A percentile compares a stretch with the other conserved stretches of the same genome.
phyloP scores from a whole-genome alignment of 495 filamentous ascomycete species.

The Penicillium mononematosum region DNA sequence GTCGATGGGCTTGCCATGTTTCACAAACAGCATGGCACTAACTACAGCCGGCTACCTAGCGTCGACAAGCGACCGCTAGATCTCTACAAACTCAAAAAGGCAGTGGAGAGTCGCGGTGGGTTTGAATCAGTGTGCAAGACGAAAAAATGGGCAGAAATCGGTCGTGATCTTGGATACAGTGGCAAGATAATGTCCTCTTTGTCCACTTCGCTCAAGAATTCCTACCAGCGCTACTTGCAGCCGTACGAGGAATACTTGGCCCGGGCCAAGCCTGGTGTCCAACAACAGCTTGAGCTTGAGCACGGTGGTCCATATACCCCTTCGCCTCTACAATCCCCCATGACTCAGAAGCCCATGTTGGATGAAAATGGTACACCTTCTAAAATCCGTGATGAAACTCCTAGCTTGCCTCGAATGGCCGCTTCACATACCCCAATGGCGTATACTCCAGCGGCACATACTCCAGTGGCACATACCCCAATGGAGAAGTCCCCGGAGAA shows the following conservation, averaged over 20 bases:
- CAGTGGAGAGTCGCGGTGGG: conserved; percentile 87
- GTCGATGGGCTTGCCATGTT: conserved; percentile 94
- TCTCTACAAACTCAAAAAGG: conserved; percentile 93
- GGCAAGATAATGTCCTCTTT: conserved; percentile 99
- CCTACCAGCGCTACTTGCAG: conserved; percentile 91
- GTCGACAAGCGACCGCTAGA: conserved; percentile 98
- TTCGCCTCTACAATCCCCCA: conserved; percentile 81
- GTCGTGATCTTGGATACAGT: conserved; percentile 94
- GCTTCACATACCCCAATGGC: conserved; percentile 64
- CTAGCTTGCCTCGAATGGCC: conserved; percentile 66
- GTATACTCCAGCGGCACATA: background rate
- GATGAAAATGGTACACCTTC: conserved; percentile 64
- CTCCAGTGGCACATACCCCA: conserved; percentile 53
- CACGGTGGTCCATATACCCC: conserved; percentile 92
- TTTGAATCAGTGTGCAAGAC: conserved; percentile 95
- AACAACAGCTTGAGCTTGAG: conserved; percentile 89
- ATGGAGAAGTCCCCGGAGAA: conserved; percentile 48
- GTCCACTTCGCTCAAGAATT: conserved; percentile 97
- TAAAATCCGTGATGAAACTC: conserved; percentile 63
- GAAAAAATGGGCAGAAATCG: conserved; percentile 99
- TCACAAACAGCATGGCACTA: conserved; percentile 94
- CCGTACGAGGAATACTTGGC: conserved; percentile 96
- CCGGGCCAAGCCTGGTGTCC: conserved; percentile 92
- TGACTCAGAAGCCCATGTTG: conserved; percentile 62
- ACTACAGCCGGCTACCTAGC: conserved; percentile 88